Evolutionary conservation across 1,284 basidiomycete species (phyloP), one percentile per base, ranked within the genome.

Genomic region (Cutaneotrichosporon curvatum): DNA sequence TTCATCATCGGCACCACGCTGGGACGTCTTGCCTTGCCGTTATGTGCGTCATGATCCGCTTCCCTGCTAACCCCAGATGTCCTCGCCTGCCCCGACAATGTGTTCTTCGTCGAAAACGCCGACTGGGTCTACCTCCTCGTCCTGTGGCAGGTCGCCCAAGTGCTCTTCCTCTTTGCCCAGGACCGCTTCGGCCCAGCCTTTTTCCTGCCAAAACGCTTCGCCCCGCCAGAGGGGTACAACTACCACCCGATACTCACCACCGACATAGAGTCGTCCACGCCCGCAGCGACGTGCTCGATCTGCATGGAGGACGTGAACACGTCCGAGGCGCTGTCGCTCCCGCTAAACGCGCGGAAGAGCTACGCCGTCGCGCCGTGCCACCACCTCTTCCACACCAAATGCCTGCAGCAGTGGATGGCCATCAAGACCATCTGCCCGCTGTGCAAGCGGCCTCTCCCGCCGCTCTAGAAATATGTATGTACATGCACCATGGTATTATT

Each of bases 381-480:
- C 62, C 88, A 92, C 75, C 67, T 91, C 53, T 91, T 92, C 71
- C 87, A 90, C 62, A 89, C 86, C 0, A 82, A 82, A 31, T 92
- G 88, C 73, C 74, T 92, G 23, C 84, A 46, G 8, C 65, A 86
- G 80, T 92, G 88, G 88, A 78, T 91, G 57, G 83, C 84, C 34
- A 86, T 91, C 71, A 91, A 91, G 78, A 88, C 85, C 54, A 87
- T 89, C 39, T 90, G 87, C 63, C 87, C 87, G n/a, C 82, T 87
- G 56, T 89, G 86, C 68, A 82, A 87, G 53, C 74, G 86, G 49
- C 81, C 82, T 3, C 68, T 89, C 42, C 87, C 86, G 10, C 85
- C 85, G 8, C 71, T 89, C 38, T 88, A 72, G 25, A 28, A 7
- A 12, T 28, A n/a, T 28, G 25, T 28, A 28, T 28, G n/a, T n/a